Conservation (phyloP, 345 rosid genomes). For the Abelmoschus esculentus region DNA sequence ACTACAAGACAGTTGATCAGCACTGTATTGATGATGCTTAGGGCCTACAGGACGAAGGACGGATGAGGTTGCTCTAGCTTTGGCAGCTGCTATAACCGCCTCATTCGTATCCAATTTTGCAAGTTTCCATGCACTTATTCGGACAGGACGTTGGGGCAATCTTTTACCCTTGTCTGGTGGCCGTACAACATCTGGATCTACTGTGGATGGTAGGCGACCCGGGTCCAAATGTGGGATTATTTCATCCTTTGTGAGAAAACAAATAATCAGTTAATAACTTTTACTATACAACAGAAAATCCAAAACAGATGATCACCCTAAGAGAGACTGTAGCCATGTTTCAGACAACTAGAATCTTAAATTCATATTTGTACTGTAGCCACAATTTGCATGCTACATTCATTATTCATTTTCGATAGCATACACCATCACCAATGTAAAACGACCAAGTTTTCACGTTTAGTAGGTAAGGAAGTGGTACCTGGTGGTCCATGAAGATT, state of each 20-base stretch:
- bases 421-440: not conserved
- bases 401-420: not conserved
- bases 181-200: constrained; percentile 56
- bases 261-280: not conserved
- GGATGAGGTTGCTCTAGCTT: constrained; percentile 87
- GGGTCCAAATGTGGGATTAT: constrained; percentile 85
- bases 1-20: constrained; percentile 52
- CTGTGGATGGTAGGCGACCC: constrained; percentile 65
- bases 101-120: constrained; percentile 77
- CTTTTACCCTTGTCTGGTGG: constrained; percentile 45
- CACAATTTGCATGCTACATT: not conserved
- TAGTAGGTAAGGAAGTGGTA: constrained; percentile 14
- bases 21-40: constrained; percentile 40
- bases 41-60: constrained; percentile 66
- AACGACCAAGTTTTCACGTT: not conserved
- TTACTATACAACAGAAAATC: not conserved
- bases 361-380: not conserved
- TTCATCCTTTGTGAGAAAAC: constrained; percentile 51
- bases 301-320: not conserved
- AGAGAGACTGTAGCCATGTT: not conserved
- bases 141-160: constrained; percentile 61
- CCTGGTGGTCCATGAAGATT: constrained; percentile 94
- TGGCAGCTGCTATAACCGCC: constrained; percentile 77
- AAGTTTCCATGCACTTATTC: constrained; percentile 90
- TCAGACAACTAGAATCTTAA: not conserved